These are phyloP conservation scores for Phytophthora macrochlamydospora DNA, from an alignment of 352 stramenopile species.

Conservation along the genomic window DNA sequence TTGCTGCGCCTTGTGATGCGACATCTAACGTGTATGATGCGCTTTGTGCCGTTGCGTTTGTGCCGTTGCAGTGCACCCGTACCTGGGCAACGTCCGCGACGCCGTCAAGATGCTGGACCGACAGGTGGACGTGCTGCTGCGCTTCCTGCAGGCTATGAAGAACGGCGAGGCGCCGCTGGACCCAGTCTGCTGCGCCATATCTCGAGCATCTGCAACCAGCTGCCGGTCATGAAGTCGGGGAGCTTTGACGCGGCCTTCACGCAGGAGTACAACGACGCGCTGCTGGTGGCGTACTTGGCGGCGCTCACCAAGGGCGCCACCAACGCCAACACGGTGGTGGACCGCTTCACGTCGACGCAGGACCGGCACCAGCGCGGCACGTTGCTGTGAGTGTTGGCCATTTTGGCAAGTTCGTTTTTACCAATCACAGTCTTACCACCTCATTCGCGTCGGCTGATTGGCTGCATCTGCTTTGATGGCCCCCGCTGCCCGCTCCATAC, in stretches of 20 bases:
- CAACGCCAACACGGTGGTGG: slow-evolving; percentile 79
- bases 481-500: slow-evolving; percentile 16
- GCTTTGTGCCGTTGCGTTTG: too few relatives aligned
- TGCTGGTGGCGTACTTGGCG: slow-evolving; percentile 83
- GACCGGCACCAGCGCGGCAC: slow-evolving; percentile 72
- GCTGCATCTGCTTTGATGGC: slow-evolving; percentile 21
- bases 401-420: neutral
- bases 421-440: slow-evolving; percentile 12
- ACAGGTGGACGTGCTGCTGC: slow-evolving; percentile 77
- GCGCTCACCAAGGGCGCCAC: slow-evolving; percentile 84
- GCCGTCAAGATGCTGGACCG: slow-evolving; percentile 88
- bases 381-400: slow-evolving; percentile 36
- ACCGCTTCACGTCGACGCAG: slow-evolving; percentile 77
- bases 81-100: slow-evolving; percentile 80
- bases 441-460: slow-evolving; percentile 8
- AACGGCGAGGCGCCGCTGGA: slow-evolving; percentile 74
- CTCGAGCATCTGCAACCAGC: slow-evolving; percentile 85
- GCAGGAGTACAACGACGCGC: slow-evolving; percentile 85
- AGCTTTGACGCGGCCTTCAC: slow-evolving; percentile 77
- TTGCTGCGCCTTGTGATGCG: too few relatives aligned
- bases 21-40: slow-evolving; percentile 8
- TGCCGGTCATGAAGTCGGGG: slow-evolving; percentile 78
- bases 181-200: slow-evolving; percentile 82
- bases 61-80: slow-evolving; percentile 71
- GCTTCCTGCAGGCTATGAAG: slow-evolving; percentile 79